A percentile compares a stretch with the other conserved stretches of the same genome.
Conservation (phyloP, 2,329 filamentous ascomycete species). For the Pseudonectria buxi region DNA sequence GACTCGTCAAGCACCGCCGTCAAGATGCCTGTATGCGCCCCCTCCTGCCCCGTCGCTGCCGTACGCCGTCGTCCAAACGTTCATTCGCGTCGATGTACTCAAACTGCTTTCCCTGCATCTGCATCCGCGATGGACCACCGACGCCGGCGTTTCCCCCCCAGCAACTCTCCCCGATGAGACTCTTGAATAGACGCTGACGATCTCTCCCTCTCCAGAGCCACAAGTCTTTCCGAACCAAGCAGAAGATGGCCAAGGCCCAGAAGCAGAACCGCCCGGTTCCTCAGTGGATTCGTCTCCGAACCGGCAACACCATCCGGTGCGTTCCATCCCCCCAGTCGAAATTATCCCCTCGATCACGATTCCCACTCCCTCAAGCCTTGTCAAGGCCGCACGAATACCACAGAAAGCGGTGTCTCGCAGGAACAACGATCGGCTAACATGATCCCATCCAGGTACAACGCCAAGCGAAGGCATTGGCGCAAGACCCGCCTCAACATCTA, state of each 20-base stretch:
- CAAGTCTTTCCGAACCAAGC: slow-evolving; percentile 99
- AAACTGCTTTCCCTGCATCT: background rate
- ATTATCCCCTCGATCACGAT: slow-evolving; percentile 1
- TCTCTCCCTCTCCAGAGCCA: slow-evolving; percentile 62
- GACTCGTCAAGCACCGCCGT: slow-evolving; percentile 33
- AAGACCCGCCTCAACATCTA: slow-evolving; percentile 99
- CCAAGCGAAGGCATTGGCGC: slow-evolving; percentile 99
- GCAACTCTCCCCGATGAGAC: no score
- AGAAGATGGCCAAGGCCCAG: slow-evolving; percentile 99
- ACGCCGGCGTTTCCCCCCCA: no score
- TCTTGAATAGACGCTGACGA: slow-evolving; percentile 18
- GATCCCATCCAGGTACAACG: slow-evolving; percentile 78
- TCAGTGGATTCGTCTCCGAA: slow-evolving; percentile 98
- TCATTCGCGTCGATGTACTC: slow-evolving; percentile 3
- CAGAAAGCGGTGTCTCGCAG: background rate
- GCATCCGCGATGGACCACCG: no score
- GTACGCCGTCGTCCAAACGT: slow-evolving; percentile 5
- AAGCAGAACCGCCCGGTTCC: slow-evolving; percentile 99
- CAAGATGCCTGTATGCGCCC: slow-evolving; percentile 36
- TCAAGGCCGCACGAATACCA: background rate
- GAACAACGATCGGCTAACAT: slow-evolving; percentile 10
- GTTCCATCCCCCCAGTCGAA: slow-evolving; percentile 29
- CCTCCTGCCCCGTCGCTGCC: slow-evolving; percentile 4
- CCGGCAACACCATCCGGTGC: slow-evolving; percentile 99
- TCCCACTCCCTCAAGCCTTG: slow-evolving; percentile 1